Base-by-base conservation (phyloP, 1,139 yeast genomes). In the Taiozyma onychis region DNA sequence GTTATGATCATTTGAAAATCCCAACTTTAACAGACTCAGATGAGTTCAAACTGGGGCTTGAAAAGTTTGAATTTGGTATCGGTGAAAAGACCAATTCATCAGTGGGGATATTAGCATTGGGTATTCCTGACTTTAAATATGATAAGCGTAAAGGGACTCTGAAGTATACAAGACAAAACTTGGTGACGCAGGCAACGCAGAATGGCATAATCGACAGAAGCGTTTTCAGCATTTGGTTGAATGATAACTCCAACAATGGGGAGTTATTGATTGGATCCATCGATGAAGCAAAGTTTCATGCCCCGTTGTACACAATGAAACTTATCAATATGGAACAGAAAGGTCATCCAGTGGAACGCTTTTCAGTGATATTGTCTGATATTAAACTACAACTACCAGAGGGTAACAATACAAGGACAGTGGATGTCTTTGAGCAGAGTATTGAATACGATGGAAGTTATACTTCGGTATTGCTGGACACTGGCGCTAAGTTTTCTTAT, bases 401-500 rank as follows among this genome's bases (percentile, higher is more conserved):
- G 2, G 30, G n/a, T 13, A 27, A 48, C 13, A 22, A 16, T 4
- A 13, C 41, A 2, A 47, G 44, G 14, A 28, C 26, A 11, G 26
- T 8, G 1, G 26, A 41, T 6, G 18, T 27, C 21, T 56, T 56
- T 11, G 41, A 41, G 0, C 18, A 21, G 13, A 44, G 48, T 10
- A 44, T 46, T 6, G 32, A 32, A 3, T 50, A 45, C 21, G 34
- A 43, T 4, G 54, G 46, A 1, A 43, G 42, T 3, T 44, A 52
- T 21, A 45, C 48, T 5, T 46, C 75, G 2, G 85, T 82, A 2
- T 63, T 80, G 37, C 65, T 85, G 41, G 93, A 85, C 65, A 77
- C 88, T 3, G 91, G 93, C 16, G 76, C 89, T 6, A 76, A 86
- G 6, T 62, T 78, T 41, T 71, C 83, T 4, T 75, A 75, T 55